Evolutionary conservation across 768 basidiomycete species (phyloP).

Genomic region (Inosperma sp.): DNA sequence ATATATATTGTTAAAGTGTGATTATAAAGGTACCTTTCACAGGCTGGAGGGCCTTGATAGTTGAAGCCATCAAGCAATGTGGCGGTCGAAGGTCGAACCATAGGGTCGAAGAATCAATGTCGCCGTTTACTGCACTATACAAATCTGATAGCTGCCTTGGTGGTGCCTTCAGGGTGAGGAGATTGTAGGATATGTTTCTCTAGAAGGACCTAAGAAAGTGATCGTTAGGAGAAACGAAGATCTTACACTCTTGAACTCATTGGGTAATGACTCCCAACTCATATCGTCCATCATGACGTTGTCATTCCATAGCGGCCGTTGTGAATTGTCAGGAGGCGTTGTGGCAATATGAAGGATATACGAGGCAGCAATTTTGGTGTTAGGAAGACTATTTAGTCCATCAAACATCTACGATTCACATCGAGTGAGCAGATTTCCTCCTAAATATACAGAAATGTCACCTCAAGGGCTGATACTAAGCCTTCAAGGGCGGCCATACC

Average conservation of each 20-base stretch:
- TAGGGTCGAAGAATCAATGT: slow-evolving; percentile 32
- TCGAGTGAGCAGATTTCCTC: not conserved
- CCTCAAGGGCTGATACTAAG: slow-evolving; percentile 66
- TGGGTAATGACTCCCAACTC: slow-evolving; percentile 57
- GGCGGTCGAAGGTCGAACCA: slow-evolving; percentile 53
- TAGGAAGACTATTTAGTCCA: slow-evolving; percentile 28
- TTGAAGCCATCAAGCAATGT: slow-evolving; percentile 45
- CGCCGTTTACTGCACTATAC: slow-evolving; percentile 40
- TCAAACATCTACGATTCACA: slow-evolving; percentile 37
- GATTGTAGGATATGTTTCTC: slow-evolving; percentile 57
- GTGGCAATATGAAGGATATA: slow-evolving; percentile 64
- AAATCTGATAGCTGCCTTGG: slow-evolving; percentile 49
- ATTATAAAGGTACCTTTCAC: not conserved
- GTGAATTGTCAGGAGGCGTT: slow-evolving; percentile 48
- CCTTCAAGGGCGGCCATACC: slow-evolving; percentile 73
- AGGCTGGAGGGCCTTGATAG: slow-evolving; percentile 36
- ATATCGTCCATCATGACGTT: slow-evolving; percentile 43
- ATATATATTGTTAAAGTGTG: not conserved
- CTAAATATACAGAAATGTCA: slow-evolving; percentile 23
- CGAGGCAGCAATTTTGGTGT: slow-evolving; percentile 21
- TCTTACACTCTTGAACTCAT: slow-evolving; percentile 59
- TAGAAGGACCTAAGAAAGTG: slow-evolving; percentile 21
- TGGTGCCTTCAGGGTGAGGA: slow-evolving; percentile 41
- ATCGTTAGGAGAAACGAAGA: not conserved
- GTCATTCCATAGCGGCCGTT: slow-evolving; percentile 53